Evolutionary conservation across 1,139 yeast species (phyloP), one percentile per base, ranked within the genome.

Genomic region (Geotrichum australiense): DNA sequence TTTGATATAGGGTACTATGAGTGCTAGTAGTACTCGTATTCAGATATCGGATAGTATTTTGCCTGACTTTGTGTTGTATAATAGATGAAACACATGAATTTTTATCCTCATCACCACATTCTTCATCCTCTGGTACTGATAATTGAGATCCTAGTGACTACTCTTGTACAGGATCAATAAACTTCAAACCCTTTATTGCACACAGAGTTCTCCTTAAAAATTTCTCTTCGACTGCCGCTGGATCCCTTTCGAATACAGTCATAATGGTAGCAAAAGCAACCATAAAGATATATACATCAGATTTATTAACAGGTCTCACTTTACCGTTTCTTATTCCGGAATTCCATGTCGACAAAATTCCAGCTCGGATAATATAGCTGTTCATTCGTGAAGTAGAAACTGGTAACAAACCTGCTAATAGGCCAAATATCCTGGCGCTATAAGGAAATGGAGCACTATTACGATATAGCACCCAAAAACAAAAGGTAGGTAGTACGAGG

Each of bases 401-500:
- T 2, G 29, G 18, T 15, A 34, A 23, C 29, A 64, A 53, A 1
- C 70, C 70, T 10, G 66, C 61, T 8, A 34, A 5, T 6, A 34
- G 18, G 4, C 37, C 37, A 7, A 34, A 14, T 11, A 34, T 2
- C 11, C 37, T 22, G 8, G 18, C 10, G 8, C 24, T 34, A 29
- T 34, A 33, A 60, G 40, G 44, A 62, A 57, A n/a, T 69, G 69
- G 41, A 65, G 58, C 31, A 20, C 52, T 48, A 18, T 49, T 50
- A 6, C 66, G 64, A 24, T 58, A 41, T 28, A 58, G 41, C 5
- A 61, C 57, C 65, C 68, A 62, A 2, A 65, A 60, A 3, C 64
- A 53, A 8, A 68, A 58, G 2, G 61, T 53, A 2, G 62, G 51
- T 58, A 65, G 49, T 14, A 65, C 56, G 39, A 62, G 50, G 38